A percentile compares a stretch with the other conserved stretches of the same genome.
These are phyloP conservation scores for Lyophyllum shimeji DNA, from an alignment of 768 basidiomycete species.

Conservation along the genomic window DNA sequence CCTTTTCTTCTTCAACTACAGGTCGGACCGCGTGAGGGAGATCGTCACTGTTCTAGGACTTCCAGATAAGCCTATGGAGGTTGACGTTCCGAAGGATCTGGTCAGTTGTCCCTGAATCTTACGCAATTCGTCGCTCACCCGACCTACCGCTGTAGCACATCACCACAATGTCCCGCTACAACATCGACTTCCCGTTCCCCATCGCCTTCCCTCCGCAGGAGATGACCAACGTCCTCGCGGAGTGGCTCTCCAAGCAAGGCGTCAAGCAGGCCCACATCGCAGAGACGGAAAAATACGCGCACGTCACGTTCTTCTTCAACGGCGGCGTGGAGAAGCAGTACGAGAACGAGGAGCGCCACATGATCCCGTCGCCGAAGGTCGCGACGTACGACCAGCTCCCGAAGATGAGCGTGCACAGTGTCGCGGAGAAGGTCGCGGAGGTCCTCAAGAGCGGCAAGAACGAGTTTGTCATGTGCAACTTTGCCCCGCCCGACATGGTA, in stretches of 20 bases:
- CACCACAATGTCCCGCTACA: conserved; percentile 94
- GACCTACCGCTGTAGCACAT: conserved; percentile 54
- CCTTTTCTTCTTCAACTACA: conserved; percentile 96
- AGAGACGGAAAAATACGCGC: conserved; percentile 98
- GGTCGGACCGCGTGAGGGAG: conserved; percentile 95
- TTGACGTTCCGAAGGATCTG: conserved; percentile 76
- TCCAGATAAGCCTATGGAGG: conserved; percentile 82
- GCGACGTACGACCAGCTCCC: conserved; percentile 93
- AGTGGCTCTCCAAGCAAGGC: conserved; percentile 80
- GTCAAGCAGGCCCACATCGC: conserved; percentile 89
- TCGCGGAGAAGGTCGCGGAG: conserved; percentile 92
- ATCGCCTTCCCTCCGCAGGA: conserved; percentile 92
- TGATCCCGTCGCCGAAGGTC: conserved; percentile 92
- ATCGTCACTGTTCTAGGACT: conserved; percentile 79
- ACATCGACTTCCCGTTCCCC: conserved; percentile 84
- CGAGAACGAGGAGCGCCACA: conserved; percentile 73
- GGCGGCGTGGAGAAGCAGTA: conserved; percentile 95
- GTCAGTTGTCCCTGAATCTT: conserved; percentile 38
- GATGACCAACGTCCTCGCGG: conserved; percentile 94
- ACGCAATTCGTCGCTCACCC: neutral
- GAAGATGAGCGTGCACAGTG: conserved; percentile 84
- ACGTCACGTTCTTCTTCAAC: conserved; percentile 98
- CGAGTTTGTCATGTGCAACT: conserved; percentile 97
- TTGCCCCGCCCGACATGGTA: conserved; percentile 96
- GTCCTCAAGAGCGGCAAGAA: conserved; percentile 66